A percentile compares a stretch with the other conserved stretches of the same genome.
phyloP scores from a whole-genome alignment of 2,329 filamentous ascomycete species.

The Pyrenophora tritici-repentis region DNA sequence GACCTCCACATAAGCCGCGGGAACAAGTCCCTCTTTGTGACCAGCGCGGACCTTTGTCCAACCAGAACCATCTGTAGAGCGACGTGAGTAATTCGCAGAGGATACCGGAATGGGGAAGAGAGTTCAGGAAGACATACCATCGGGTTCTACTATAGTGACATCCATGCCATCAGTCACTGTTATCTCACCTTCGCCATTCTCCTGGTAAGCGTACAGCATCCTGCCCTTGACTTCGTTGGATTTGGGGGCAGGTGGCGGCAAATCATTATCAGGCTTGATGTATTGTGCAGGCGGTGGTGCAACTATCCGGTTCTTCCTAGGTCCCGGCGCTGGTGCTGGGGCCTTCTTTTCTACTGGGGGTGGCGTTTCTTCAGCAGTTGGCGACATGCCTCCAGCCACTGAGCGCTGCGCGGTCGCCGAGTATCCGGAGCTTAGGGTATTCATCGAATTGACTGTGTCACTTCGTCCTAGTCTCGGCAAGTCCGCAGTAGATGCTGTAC shows the following conservation, averaged over 20 bases:
- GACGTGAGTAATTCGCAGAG: constrained; percentile 22
- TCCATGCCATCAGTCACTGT: constrained; percentile 79
- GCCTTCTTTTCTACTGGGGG: constrained; percentile 44
- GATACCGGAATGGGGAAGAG: constrained; percentile 21
- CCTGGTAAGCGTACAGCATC: constrained; percentile 89
- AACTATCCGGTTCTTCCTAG: constrained; percentile 71
- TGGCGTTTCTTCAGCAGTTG: constrained; percentile 57
- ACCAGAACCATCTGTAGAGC: constrained; percentile 75
- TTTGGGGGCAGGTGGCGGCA: constrained; percentile 36
- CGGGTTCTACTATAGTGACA: constrained; percentile 78
- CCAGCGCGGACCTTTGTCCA: constrained; percentile 85
- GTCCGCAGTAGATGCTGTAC: constrained; percentile 61
- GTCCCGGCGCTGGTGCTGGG: constrained; percentile 30
- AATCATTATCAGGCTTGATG: constrained; percentile 66
- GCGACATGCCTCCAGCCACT: constrained; percentile 64
- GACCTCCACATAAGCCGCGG: constrained; percentile 81
- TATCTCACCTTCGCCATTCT: constrained; percentile 78
- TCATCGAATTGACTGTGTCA: constrained; percentile 84
- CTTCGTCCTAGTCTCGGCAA: constrained; percentile 73
- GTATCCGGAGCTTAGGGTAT: constrained; percentile 79
- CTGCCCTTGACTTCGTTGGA: constrained; percentile 70
- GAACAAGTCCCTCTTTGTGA: constrained; percentile 81
- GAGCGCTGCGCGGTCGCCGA: constrained; percentile 78
- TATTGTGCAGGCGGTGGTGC: constrained; percentile 87
- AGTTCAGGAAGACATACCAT: constrained; percentile 67